A percentile compares a stretch with the other conserved stretches of the same genome.
Conservation (phyloP, 257 asterid genomes). For the Solanum virginianum region DNA sequence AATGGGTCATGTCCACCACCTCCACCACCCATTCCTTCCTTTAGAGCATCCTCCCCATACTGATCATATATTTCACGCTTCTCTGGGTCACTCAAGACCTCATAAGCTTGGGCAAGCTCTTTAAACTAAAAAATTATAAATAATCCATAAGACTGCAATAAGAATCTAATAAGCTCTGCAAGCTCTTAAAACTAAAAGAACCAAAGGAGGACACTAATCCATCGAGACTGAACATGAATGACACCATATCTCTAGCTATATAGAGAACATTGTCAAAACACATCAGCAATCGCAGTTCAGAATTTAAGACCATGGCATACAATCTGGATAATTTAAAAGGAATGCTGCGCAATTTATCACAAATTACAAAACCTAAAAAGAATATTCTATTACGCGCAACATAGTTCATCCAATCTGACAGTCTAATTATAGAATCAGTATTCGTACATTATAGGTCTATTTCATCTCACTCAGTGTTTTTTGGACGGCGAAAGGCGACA, state of each 20-base stretch:
- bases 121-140: conserved; percentile 39
- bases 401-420: not conserved
- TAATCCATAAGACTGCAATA: not conserved
- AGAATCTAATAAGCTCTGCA: not conserved
- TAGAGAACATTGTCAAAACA: not conserved
- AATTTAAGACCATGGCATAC: not conserved
- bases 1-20: conserved; percentile 64
- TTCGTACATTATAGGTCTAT: not conserved
- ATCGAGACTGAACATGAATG: not conserved
- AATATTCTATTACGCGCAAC: not conserved
- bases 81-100: conserved; percentile 67
- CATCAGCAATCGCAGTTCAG: not conserved
- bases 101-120: conserved; percentile 86
- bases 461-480: not conserved
- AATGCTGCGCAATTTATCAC: not conserved
- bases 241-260: not conserved
- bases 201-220: not conserved
- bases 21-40: conserved; percentile 94
- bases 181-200: not conserved
- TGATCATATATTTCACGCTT: conserved; percentile 85
- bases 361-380: not conserved
- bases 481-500: too few relatives aligned
- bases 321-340: not conserved
- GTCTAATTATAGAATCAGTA: not conserved
- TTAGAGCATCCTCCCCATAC: conserved; percentile 88